Conservation (phyloP, 306 rosid species). For the Castanopsis chinensis region DNA sequence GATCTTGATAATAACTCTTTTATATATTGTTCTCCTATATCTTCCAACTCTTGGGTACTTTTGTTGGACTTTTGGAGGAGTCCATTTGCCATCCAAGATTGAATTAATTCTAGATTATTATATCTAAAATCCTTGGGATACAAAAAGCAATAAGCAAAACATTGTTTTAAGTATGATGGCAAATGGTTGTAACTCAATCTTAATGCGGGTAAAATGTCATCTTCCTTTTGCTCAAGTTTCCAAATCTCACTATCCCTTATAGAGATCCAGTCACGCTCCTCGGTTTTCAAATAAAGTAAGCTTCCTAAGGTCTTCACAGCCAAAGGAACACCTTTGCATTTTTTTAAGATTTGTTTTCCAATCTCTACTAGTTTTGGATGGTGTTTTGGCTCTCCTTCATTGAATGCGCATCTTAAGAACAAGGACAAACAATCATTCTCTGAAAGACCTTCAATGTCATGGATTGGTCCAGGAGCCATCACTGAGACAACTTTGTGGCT, state of each 20-base stretch:
- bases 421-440: too few species aligned
- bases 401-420: too few species aligned
- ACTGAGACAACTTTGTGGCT: too few species aligned
- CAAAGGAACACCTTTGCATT: conserved; percentile 25
- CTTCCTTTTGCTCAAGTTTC: conserved; percentile 1
- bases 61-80: conserved; percentile 11
- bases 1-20: conserved; percentile 19
- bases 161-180: conserved; percentile 16
- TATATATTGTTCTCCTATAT: conserved; percentile 9
- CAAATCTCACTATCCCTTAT: conserved; percentile 17
- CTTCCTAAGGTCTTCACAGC: conserved; percentile 16
- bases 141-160: conserved; percentile 10
- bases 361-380: too few species aligned
- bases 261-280: neutral
- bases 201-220: conserved; percentile 15
- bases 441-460: too few species aligned
- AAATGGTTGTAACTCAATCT: conserved; percentile 19
- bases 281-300: neutral
- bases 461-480: too few species aligned
- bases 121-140: neutral
- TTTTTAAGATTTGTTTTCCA: too few species aligned
- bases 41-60: conserved; percentile 7
- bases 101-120: neutral
- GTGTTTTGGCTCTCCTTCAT: too few species aligned
- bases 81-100: conserved; percentile 25